Evolutionary conservation across 2,329 filamentous ascomycete genomes (phyloP), one percentile per base, ranked within the genome.

Genomic region (Pochonia chlamydosporia): DNA sequence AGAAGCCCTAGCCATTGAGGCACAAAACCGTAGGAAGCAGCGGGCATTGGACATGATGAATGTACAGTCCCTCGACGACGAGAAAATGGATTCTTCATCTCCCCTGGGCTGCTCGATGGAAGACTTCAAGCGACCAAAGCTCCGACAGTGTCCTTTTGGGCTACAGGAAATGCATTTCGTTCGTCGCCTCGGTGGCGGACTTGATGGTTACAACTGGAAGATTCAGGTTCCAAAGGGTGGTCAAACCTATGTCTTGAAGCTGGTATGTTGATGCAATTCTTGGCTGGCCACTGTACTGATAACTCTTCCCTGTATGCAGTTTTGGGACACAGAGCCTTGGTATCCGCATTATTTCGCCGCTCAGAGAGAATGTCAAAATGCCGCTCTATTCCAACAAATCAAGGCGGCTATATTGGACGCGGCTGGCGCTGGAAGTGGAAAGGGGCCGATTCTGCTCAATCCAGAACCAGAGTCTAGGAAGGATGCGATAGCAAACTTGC

Each of bases 301-400:
- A 11, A 2, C n/a, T n/a, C n/a, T n/a, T n/a, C 33, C 33, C 33
- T n/a, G 8, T 3, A n/a, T 39, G 21, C 11, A 44, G 43, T 44
- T 44, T 31, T 44, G 30, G 33, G 33, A 44, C 16, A 25, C 43
- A 28, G 23, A 37, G 16, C 43, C 43, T n/a, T 10, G 13, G n/a
- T 28, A 20, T 24, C 43, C 43, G 3, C 30, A 44, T 39, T 44
- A 39, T 44, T 31, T 44, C 23, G 31, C 43, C 23, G 23, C 33
- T 13, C 43, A 44, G 31, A 44, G 43, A 39, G 43, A 44, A 30
- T 44, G 31, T 20, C 43, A 44, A 39, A 44, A 44, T 28, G 43
- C 33, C n/a, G 43, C 33, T 37, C 21, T 44, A 13, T 24, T 44
- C 14, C 43, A 44, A 30, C n/a, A 26, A 3, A 44, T 44, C 10